phyloP scores from a whole-genome alignment of 257 asterid species.

The Nicotiana knightiana region DNA sequence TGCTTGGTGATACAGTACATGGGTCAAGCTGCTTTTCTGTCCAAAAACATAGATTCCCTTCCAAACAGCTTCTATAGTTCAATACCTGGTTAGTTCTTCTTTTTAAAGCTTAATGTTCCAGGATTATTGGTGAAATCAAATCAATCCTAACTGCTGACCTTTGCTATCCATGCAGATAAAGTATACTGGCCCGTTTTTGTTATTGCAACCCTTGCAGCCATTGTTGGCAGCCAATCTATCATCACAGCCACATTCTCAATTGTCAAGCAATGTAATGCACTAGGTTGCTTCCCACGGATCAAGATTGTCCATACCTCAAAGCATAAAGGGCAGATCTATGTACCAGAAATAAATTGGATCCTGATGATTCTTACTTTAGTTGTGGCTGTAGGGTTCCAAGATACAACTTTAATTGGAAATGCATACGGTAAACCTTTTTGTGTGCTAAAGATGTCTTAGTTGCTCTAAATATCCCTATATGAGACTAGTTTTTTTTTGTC shows the following conservation, averaged over 20 bases:
- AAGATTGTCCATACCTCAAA: conserved; percentile 59
- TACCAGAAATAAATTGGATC: conserved; percentile 68
- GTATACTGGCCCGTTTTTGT: conserved; percentile 55
- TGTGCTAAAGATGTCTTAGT: neutral
- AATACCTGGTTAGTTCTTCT: conserved; percentile 60
- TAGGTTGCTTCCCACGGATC: conserved; percentile 62
- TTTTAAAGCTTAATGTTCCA: neutral
- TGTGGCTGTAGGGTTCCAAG: conserved; percentile 51
- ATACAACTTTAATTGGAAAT: conserved; percentile 50
- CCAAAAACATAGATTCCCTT: conserved; percentile 50
- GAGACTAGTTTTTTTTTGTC: neutral
- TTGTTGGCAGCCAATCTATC: conserved; percentile 56
- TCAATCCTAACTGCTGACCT: neutral
- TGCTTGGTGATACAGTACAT: conserved; percentile 86
- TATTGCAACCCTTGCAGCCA: conserved; percentile 56
- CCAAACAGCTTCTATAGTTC: conserved; percentile 70
- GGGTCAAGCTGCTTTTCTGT: conserved; percentile 97
- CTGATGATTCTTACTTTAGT: conserved; percentile 53
- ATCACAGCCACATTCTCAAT: conserved; percentile 66
- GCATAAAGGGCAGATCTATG: conserved; percentile 58
- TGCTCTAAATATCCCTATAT: neutral
- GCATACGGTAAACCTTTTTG: conserved; percentile 43
- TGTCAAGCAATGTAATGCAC: conserved; percentile 55
- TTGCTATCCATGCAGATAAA: conserved; percentile 24
- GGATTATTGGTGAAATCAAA: neutral